Conservation (phyloP, 2,329 filamentous ascomycete genomes). For the Hypoxylon sp. region DNA sequence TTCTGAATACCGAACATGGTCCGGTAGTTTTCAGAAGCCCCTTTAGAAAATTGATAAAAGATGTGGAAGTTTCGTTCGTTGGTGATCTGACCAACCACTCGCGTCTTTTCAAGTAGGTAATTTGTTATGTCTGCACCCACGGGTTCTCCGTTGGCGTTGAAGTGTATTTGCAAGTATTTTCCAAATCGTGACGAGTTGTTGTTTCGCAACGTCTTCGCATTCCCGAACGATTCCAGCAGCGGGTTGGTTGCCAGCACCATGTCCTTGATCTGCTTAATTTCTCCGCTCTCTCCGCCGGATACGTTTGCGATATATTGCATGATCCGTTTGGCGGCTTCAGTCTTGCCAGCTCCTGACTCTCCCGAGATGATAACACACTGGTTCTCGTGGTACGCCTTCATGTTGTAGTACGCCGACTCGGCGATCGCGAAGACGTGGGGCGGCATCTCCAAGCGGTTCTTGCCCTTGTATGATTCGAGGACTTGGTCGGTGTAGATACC, state of each 20-base stretch:
- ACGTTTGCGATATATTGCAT: slow-evolving; percentile 99
- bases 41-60: slow-evolving; percentile 99
- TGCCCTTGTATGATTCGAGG: slow-evolving; percentile 92
- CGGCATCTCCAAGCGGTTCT: slow-evolving; percentile 94
- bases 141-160: slow-evolving; percentile 90
- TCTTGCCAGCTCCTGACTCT: slow-evolving; percentile 98
- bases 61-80: slow-evolving; percentile 99
- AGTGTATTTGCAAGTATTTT: slow-evolving; percentile 97
- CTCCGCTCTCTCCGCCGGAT: slow-evolving; percentile 84
- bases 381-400: slow-evolving; percentile 99
- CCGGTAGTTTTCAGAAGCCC: slow-evolving; percentile 86
- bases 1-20: slow-evolving; percentile 91
- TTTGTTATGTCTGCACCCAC: slow-evolving; percentile 98
- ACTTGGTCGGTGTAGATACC: slow-evolving; percentile 98
- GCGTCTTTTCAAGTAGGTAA: slow-evolving; percentile 93
- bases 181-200: slow-evolving; percentile 99
- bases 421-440: slow-evolving; percentile 98
- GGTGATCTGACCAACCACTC: slow-evolving; percentile 92
- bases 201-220: slow-evolving; percentile 96
- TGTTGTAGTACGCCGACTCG: slow-evolving; percentile 97
- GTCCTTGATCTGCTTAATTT: slow-evolving; percentile 97
- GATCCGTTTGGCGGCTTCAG: slow-evolving; percentile 96
- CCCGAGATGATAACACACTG: slow-evolving; percentile 99
- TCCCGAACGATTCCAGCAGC: slow-evolving; percentile 95
- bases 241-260: slow-evolving; percentile 99